Conservation (phyloP, 768 basidiomycete species). For the Leucocoprinus leucothites region DNA sequence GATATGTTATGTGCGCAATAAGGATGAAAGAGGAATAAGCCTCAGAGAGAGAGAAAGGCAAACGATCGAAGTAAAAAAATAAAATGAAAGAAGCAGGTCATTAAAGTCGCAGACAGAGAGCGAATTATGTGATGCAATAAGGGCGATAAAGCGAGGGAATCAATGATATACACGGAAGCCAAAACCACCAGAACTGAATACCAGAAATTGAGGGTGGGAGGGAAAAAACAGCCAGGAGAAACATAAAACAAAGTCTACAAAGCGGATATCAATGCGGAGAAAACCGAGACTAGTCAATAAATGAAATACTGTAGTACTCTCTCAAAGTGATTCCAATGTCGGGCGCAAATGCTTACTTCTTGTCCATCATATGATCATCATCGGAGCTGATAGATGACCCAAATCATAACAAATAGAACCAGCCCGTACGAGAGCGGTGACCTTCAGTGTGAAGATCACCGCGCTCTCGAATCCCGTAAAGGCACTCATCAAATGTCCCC, state of each 20-base stretch:
- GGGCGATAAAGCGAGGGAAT: slow-evolving; percentile 12
- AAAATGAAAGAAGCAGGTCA: slow-evolving; percentile 5
- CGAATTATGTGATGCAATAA: slow-evolving; percentile 12
- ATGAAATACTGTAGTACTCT: slow-evolving; percentile 7
- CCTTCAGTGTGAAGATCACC: slow-evolving; percentile 14
- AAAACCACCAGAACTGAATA: slow-evolving; percentile 10
- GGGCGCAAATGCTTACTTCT: slow-evolving; percentile 2
- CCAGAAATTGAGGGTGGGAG: not conserved
- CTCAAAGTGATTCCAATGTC: not conserved
- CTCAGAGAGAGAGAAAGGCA: not conserved
- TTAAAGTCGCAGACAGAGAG: slow-evolving; percentile 3
- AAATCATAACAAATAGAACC: slow-evolving; percentile 10
- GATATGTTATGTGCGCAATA: slow-evolving; percentile 11
- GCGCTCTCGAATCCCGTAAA: not conserved
- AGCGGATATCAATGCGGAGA: slow-evolving; percentile 10
- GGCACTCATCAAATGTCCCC: slow-evolving; percentile 45
- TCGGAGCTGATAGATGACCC: slow-evolving; percentile 12
- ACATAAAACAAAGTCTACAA: slow-evolving; percentile 10
- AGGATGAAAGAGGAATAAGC: slow-evolving; percentile 10
- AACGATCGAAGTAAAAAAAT: slow-evolving; percentile 2
- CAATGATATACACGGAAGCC: slow-evolving; percentile 12
- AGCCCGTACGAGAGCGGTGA: slow-evolving; percentile 1
- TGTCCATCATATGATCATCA: slow-evolving; percentile 9
- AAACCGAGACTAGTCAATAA: slow-evolving; percentile 11
- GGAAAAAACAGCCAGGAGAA: slow-evolving; percentile 5